Base-by-base conservation (phyloP, 208 protist species). In the Trypanosoma brucei region DNA sequence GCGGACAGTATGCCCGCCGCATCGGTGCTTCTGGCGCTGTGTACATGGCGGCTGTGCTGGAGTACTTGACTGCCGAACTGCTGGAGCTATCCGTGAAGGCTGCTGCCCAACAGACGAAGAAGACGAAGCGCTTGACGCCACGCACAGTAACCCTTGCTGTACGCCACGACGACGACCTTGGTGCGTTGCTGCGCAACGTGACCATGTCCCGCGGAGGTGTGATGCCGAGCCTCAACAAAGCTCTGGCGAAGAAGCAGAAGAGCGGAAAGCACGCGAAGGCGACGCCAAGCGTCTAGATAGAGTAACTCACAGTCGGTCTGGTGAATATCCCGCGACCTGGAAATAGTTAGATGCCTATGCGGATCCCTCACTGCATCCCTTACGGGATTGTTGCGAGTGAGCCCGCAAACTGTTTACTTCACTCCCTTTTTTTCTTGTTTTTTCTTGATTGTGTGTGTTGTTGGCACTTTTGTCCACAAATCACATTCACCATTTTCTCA, bases 41-140 rank as follows among this genome's bases (percentile, higher is more conserved):
- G 46, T 99, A 99, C 90, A 79, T 99, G 58, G 91, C 98, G 3
- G 98, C 98, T 42, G 98, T 99, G 56, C 74, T 99, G 36, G 98
- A 99, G 88, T 99, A 99, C 86, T 70, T 92, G 80, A 89, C 82
- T 14, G 82, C 86, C 38, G 86, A 92, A 75, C 75, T 92, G 55
- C 82, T 92, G 63, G 85, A 92, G 78, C 82, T 91, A 37, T 87
- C 84, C 51, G 78, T 86, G 74, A 91, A 91, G 81, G 78, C 78
- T n/a, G 80, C 84, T 38, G 70, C 65, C 65, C 78, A 87, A 79
- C 73, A 70, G 70, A 45, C 63, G 49, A 87, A 86, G 78, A 85
- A 85, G 81, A 68, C 75, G 51, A 73, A 70, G 74, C 84, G 81
- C 68, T 76, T 87, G 71, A 85, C 65, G 60, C 84, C 81, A 48